Conservation (phyloP, 495 filamentous ascomycete species). For the Aspergillus conjunctus region DNA sequence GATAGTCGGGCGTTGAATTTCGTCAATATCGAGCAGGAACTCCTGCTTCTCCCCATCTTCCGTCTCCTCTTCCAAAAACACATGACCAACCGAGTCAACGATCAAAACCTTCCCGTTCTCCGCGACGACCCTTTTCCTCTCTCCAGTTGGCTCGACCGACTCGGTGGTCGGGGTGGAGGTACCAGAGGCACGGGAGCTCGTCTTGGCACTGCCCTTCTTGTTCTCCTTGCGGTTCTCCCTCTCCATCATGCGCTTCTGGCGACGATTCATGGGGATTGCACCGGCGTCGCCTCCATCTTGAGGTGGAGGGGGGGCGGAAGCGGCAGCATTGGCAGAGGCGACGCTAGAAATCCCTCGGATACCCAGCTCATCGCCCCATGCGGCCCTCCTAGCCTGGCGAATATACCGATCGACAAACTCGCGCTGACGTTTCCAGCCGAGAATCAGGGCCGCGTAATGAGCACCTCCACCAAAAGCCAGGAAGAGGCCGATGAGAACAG, state of each 20-base stretch:
- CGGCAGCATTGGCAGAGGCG: slow-evolving; percentile 46
- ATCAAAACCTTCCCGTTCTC: slow-evolving; percentile 95
- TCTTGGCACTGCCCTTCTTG: slow-evolving; percentile 41
- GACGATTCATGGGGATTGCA: slow-evolving; percentile 72
- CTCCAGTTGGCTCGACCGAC: slow-evolving; percentile 58
- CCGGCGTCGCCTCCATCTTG: slow-evolving; percentile 41
- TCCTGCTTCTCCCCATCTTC: slow-evolving; percentile 83
- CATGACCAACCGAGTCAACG: slow-evolving; percentile 87
- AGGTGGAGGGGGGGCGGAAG: slow-evolving; percentile 35
- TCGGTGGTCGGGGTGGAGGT: slow-evolving; percentile 54
- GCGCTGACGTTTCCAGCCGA: slow-evolving; percentile 84
- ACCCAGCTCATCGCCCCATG: slow-evolving; percentile 80
- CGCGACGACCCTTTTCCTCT: slow-evolving; percentile 81
- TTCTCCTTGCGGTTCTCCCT: slow-evolving; percentile 73
- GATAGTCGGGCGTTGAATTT: slow-evolving; percentile 65
- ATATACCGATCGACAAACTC: slow-evolving; percentile 92
- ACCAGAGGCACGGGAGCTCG: slow-evolving; percentile 42
- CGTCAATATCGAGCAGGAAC: slow-evolving; percentile 77
- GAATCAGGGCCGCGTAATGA: slow-evolving; percentile 81
- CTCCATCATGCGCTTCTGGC: slow-evolving; percentile 85
- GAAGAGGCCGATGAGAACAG: slow-evolving; percentile 82
- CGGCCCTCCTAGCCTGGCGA: slow-evolving; percentile 79
- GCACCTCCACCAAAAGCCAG: slow-evolving; percentile 78
- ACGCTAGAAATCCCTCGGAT: slow-evolving; percentile 69
- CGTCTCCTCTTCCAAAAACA: slow-evolving; percentile 86